Base-by-base conservation (phyloP, 192 early-diverging fungal genomes). In the Entomortierella chlamydospora region DNA sequence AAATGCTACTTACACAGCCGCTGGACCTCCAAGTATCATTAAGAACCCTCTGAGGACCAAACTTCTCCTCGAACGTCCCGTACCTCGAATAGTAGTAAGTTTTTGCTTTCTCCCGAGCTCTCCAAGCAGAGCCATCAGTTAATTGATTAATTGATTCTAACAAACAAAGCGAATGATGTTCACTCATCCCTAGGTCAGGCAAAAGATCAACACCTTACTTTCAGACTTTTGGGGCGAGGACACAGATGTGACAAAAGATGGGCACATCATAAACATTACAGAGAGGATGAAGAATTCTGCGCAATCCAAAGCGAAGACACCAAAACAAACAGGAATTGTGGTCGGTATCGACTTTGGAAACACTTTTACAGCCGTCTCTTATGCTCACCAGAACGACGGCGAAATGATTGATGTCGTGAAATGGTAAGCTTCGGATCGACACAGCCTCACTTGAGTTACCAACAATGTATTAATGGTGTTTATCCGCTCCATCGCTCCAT, bases 321-420 rank as follows among this genome's bases (percentile, higher is more conserved):
- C 64, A 18, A 66, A 62, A 25, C 18, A 50, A 20, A 47, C 55
- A 13, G 72, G 72, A 28, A 74, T 74, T 41, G 72, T 74, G 0
- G 64, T 74, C 20, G 72, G 72, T 2, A 74, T 74, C 33, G 72
- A 74, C 26, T 62, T 74, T 29, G 72, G 72, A 33, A 74, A 74
- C 43, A 74, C 72, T 0, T 74, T 56, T 18, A 74, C 72, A n/a
- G 72, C 30, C 18, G 58, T 74, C 3, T 74, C 72, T 1, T 74
- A 74, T 28, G 53, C 72, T 4, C 64, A 74, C 31, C 72, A 61
- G 50, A 62, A 50, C 58, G 64, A 67, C 18, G 72, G 72, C 20
- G 72, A 74, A 42, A 74, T 74, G 72, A 74, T 74, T 61, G 72
- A 74, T 30, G 28, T 74, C 28, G 72, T 74, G n/a, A 74, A 74